Percentiles rank a stretch among this genome's conserved stretches.
These are phyloP conservation scores for Tylopilus intermedius DNA, from an alignment of 768 basidiomycete species.

Conservation along the genomic window DNA sequence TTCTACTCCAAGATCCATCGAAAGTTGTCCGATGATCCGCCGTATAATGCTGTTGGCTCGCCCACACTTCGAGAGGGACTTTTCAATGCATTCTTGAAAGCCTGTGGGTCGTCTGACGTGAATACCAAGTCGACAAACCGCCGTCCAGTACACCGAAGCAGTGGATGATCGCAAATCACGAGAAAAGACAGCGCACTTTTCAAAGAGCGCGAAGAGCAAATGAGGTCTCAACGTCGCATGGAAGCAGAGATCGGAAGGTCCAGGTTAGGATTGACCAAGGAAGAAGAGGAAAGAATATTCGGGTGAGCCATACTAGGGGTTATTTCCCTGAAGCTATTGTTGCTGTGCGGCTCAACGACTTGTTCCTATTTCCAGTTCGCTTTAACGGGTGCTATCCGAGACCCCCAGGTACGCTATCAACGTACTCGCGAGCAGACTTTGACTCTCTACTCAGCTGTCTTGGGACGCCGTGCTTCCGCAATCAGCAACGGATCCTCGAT, in stretches of 20 bases:
- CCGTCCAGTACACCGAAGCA: constrained; percentile 18
- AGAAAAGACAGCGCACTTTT: constrained; percentile 71
- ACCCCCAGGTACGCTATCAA: constrained; percentile 72
- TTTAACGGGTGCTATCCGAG: constrained; percentile 85
- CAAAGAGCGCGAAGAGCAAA: constrained; percentile 76
- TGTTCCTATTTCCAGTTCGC: constrained; percentile 45
- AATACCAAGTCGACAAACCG: background rate
- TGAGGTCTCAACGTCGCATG: constrained; percentile 64
- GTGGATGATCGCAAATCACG: constrained; percentile 41
- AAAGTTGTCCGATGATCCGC: constrained; percentile 63
- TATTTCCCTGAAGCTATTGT: constrained; percentile 6
- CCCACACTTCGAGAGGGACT: constrained; percentile 91
- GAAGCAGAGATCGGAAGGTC: constrained; percentile 72
- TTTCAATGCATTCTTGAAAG: constrained; percentile 72
- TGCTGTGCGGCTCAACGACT: constrained; percentile 41
- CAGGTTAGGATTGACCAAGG: constrained; percentile 62
- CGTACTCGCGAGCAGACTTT: constrained; percentile 29
- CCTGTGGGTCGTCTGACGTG: constrained; percentile 31
- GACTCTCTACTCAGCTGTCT: constrained; percentile 48
- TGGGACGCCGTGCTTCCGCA: constrained; percentile 69
- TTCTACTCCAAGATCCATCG: constrained; percentile 57
- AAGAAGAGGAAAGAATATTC: constrained; percentile 80
- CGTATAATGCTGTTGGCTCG: constrained; percentile 92
- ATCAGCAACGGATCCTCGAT: constrained; percentile 76
- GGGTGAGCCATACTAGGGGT: constrained; percentile 50